Percentiles rank a stretch among this genome's conserved stretches.
These are phyloP conservation scores for Hemerocallis citrina DNA, from an alignment of 106 monocot species.

Conservation along the genomic window DNA sequence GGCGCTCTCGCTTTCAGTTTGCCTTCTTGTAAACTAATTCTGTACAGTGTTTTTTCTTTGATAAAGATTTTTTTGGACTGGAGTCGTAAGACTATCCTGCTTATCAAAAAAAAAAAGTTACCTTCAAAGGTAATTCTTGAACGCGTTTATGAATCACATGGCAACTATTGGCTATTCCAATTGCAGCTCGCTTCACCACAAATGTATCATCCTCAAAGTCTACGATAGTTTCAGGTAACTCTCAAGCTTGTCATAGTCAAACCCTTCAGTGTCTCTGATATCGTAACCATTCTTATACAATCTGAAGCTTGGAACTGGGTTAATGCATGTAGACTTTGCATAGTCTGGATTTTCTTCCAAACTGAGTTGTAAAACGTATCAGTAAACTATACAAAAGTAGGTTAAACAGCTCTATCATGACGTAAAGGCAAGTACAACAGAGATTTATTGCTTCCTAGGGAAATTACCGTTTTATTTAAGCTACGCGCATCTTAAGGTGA, in stretches of 20 bases:
- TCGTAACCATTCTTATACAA: constrained; percentile 25
- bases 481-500: no score
- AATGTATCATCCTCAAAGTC: neutral
- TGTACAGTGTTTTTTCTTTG: no score
- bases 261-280: constrained; percentile 17
- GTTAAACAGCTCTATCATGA: no score
- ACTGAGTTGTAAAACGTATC: constrained; percentile 23
- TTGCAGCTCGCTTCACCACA: neutral
- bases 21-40: no score
- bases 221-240: neutral
- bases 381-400: no score
- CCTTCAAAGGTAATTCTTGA: neutral
- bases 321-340: neutral
- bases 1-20: no score
- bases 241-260: constrained; percentile 13
- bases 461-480: no score
- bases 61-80: no score
- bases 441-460: no score
- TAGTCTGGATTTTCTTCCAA: constrained; percentile 5
- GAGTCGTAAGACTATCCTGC: no score
- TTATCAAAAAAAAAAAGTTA: no score
- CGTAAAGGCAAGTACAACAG: no score
- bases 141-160: neutral
- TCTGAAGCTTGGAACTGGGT: constrained; percentile 17
- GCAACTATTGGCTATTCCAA: neutral